Evolutionary conservation across 306 rosid genomes (phyloP), one percentile per base, ranked within the genome.

Genomic region (Quercus wislizeni): DNA sequence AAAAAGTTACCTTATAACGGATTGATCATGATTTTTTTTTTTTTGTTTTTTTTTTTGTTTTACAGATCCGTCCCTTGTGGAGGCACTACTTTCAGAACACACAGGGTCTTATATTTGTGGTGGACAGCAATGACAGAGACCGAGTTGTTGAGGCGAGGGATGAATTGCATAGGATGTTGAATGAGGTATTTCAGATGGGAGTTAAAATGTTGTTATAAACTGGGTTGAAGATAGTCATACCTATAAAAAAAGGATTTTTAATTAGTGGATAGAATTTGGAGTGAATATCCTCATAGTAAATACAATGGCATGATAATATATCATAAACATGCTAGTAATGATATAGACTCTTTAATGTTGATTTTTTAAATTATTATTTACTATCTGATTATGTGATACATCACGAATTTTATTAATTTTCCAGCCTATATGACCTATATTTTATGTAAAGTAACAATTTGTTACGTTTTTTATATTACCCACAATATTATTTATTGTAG

Each of bases 61-160:
- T 87, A 78, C 94, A 96, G 99, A 96, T 96, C 81, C 99, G 99
- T 74, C 99, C 99, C 68, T 73, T 96, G 93, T 96, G 99, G 99
- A 96, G 99, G 99, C 99, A 96, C 85, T 96, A 96, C 85, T 96
- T 96, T 87, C 99, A 96, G 86, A 96, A 96, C 93, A 96, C 99
- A 12, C 99, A 96, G 81, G 99, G 99, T 89, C 98, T 96, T 85
- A 96, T 96, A 14, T 96, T 96, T 74, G 99, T 96, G 76, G 99
- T 96, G 71, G 99, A 96, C 87, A 96, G 99, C 90, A 96, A 96
- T 82, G 99, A 96, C 81, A 90, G 99, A 89, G 99, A 96, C 85
- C 92, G 99, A 81, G 93, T 96, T 89, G 99, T 96, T 86, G 99
- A 96, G 89, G 99, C 99, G 41, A 91, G 98, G 83, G 99, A 96